Percentiles rank a stretch among this genome's conserved stretches.
These are phyloP conservation scores for Hevea brasiliensis DNA, from an alignment of 345 rosid species.

Conservation along the genomic window DNA sequence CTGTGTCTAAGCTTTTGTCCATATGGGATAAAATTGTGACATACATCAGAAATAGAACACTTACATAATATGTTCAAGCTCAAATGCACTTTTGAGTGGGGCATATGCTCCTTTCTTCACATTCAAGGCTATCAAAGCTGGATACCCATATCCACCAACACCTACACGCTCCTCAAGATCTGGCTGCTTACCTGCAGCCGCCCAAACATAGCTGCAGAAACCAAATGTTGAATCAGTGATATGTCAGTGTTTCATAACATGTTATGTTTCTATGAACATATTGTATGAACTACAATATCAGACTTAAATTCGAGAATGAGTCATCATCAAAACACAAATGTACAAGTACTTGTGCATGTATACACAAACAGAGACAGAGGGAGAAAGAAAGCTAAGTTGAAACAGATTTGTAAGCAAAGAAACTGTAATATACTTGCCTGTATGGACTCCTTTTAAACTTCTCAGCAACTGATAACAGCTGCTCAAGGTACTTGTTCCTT, in stretches of 20 bases:
- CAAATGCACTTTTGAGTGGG: constrained; percentile 94
- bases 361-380: background rate
- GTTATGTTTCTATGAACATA: background rate
- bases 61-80: constrained; percentile 78
- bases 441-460: constrained; percentile 83
- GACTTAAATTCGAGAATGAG: background rate
- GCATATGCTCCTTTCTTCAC: constrained; percentile 92
- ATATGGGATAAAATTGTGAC: background rate
- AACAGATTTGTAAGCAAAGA: background rate
- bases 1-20: constrained; percentile 5
- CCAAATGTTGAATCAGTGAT: constrained; percentile 3
- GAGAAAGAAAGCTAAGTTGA: background rate
- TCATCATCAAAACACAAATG: background rate
- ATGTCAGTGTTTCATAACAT: background rate
- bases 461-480: constrained; percentile 75
- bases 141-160: constrained; percentile 97
- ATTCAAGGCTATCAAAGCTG: constrained; percentile 94
- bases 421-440: constrained; percentile 48
- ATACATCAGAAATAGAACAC: constrained; percentile 27
- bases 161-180: constrained; percentile 79
- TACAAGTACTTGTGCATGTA: background rate
- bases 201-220: constrained; percentile 80
- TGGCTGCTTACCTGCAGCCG: constrained; percentile 88
- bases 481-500: constrained; percentile 76
- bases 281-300: background rate